Base-by-base conservation (phyloP, 306 rosid genomes). In the Gastrolobium villosum region DNA sequence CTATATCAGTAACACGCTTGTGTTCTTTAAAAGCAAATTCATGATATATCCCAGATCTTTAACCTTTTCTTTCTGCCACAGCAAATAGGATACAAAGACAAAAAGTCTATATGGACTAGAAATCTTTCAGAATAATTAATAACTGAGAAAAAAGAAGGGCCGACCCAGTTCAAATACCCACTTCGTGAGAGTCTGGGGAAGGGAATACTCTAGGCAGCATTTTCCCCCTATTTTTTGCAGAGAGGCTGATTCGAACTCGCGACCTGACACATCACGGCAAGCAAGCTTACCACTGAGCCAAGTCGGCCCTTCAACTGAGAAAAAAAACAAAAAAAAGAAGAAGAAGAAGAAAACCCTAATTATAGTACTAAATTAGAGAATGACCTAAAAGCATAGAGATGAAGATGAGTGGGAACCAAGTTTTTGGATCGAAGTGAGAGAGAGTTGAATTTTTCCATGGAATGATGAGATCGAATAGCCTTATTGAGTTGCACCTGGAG, bases 401-500 rank as follows among this genome's bases (percentile, higher is more conserved):
- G 6, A 15, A 37, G 70, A 20, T 7, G 73, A 10, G 50, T 43
- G 15, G 36, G 52, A 28, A 5, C 2, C 68, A 36, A 20, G n/a
- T 0, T 36, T 34, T 32, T 68, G 14, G 41, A n/a, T 1, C 34
- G 71, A 70, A 63, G 56, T 1, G 10, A 45, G 57, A 45, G 57
- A 31, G 4, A 15, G 37, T 79, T 52, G 7, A 31, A 26, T 3
- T 45, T 71, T 64, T 41, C 76, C 71, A 66, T 43, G 34, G 67
- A 14, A 36, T 11, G 64, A 48, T 34, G 34, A 20, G 75, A n/a
- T n/a, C n/a, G n/a, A 70, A 60, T 13, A 39, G 20, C 53, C 72
- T 79, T 66, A 83, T 61, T 74, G 79, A 49, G 84, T 83, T 88
- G 87, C 84, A 89, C 93, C 97, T 61, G 88, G 84, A 2, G 90